Percentiles rank a stretch among this genome's conserved stretches.
Conservation (phyloP, 2,329 filamentous ascomycete species). For the Penicillium sp. region DNA sequence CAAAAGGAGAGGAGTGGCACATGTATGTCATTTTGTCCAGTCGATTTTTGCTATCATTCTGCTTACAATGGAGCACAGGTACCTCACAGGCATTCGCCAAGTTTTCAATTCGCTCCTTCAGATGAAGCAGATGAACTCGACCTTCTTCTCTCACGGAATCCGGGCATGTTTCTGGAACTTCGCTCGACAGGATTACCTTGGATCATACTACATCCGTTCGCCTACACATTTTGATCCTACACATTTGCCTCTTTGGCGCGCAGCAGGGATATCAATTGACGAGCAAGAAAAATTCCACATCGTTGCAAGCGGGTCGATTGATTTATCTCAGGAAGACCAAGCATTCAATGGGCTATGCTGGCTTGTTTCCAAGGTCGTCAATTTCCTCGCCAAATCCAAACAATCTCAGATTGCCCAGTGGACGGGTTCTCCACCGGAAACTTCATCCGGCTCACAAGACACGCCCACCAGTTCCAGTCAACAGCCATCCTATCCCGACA, state of each 20-base stretch:
- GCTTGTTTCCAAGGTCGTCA: conserved; percentile 67
- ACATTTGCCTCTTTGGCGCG: conserved; percentile 64
- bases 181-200: conserved; percentile 66
- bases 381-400: conserved; percentile 66
- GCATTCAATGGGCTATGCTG: conserved; percentile 67
- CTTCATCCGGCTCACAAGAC: conserved; percentile 43
- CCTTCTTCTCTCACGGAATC: conserved; percentile 56
- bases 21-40: conserved; percentile 34
- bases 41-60: background rate
- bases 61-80: conserved; percentile 42
- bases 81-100: conserved; percentile 65
- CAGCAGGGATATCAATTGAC: conserved; percentile 64
- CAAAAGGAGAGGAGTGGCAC: conserved; percentile 64
- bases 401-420: conserved; percentile 51
- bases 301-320: conserved; percentile 34
- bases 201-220: conserved; percentile 65
- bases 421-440: conserved; percentile 38
- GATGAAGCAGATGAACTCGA: conserved; percentile 23
- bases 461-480: conserved; percentile 22
- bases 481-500: conserved; percentile 53
- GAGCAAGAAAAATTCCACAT: conserved; percentile 53
- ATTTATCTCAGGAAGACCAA: conserved; percentile 64
- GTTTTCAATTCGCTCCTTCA: conserved; percentile 58
- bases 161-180: conserved; percentile 69
- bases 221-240: conserved; percentile 64